Base-by-base conservation (phyloP, 495 filamentous ascomycete species). In the Aspergillus carlsbadensis region DNA sequence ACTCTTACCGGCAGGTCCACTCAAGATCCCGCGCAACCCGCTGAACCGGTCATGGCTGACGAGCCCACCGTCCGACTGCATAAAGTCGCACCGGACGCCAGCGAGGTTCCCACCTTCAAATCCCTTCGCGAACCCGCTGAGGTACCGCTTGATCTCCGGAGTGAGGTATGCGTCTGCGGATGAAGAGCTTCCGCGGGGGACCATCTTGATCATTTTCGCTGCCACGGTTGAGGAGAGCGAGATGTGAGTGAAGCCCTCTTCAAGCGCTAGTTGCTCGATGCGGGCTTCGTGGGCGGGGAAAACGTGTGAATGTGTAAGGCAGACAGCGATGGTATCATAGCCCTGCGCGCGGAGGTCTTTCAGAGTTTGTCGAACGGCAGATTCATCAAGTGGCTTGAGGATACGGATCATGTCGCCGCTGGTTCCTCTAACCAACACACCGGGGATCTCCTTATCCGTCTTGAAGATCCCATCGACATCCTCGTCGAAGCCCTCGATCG, bases 151-250 rank as follows among this genome's bases (percentile, higher is more conserved):
- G 61, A 96, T 96, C n/a, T 89, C 87, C 0, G 92, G 92, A 2
- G 92, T 95, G 5, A 96, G 79, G 66, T 96, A 96, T 5, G 92
- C 92, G 72, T 96, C 92, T 11, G 91, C 91, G 49, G 88, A 91
- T 13, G 92, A 88, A 13, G 89, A 93, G 0, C 88, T 92, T 6
- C 89, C 90, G 46, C 92, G 76, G 13, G 91, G 85, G 29, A 75
- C 69, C 33, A 78, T 62, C 55, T 74, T 73, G 48, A 75, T 94
- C 90, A 94, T 96, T 20, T 92, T 90, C 85, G 91, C 91, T 14
- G 78, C 44, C 34, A 71, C 68, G 42, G 59, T 14, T 2, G 45
- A 71, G 43, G 57, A 73, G 14, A 64, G 65, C 84, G 65, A 94
- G 22, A 73, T 67, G 42, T 66, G 45, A 1, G 29, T 70, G 40